Evolutionary conservation across 2,329 filamentous ascomycete species (phyloP), one percentile per base, ranked within the genome.

Genomic region (Venturia asperata): DNA sequence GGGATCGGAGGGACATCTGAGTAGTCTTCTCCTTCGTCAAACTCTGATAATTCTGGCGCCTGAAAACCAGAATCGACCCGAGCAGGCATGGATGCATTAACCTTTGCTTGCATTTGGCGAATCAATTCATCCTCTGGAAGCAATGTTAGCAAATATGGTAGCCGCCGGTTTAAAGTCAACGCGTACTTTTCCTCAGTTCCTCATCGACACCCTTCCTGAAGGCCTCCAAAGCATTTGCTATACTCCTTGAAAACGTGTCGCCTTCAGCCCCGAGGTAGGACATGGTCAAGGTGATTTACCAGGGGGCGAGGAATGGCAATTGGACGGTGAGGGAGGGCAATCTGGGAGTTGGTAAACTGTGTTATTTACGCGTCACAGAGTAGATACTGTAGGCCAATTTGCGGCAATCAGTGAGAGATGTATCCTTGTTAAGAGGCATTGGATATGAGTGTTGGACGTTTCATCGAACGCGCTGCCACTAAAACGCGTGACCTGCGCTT

Each of bases 91-190:
- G 47, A 5, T 10, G 3, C 11, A 10, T 52, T 7, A 13, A 34
- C 34, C n/a, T 47, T 24, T 30, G 21, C 52, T n/a, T 56, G 49
- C 30, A 64, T 17, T 17, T 60, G 42, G 17, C 37, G 27, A 13
- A 52, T 60, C 19, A 60, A 19, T 58, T 64, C 41, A 34, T 64
- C 63, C 47, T 52, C 63, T 64, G 47, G 39, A 1, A 30, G n/a
- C 1, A n/a, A 27, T 27, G 37, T 42, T 45, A 61, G 60, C 17
- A 42, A 27, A 9, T 41, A 15, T 61, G 60, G 37, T 19, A 21
- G 41, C 15, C 7, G 37, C 21, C 11, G 42, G 15, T 2, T 1
- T 61, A 19, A 24, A n/a, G 27, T n/a, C 6, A 17, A 27, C 9
- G 27, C 52, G 30, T 58, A 58, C 52, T 58, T 19, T 58, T 58